A percentile compares a stretch with the other conserved stretches of the same genome.
Evolutionary conservation across 768 basidiomycete genomes (phyloP).

Genomic region (Xerocomus potaroensis): DNA sequence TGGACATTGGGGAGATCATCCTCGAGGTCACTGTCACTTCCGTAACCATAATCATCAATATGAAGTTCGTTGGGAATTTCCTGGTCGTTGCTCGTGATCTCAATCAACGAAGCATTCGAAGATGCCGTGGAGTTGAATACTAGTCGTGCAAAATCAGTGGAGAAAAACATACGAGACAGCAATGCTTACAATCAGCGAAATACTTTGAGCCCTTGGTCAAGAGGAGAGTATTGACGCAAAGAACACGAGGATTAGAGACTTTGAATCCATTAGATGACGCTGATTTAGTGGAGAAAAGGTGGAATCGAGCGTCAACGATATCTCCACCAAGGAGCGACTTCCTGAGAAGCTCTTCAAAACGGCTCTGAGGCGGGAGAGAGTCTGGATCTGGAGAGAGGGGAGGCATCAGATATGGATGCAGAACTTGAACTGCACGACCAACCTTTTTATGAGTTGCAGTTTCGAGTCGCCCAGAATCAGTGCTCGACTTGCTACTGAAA

Average conservation of each 20-base stretch:
- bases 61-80: neutral
- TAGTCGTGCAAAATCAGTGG: neutral
- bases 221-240: neutral
- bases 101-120: no score
- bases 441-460: neutral
- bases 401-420: neutral
- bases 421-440: neutral
- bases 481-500: no score
- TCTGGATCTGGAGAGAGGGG: neutral
- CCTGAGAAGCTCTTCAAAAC: neutral
- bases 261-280: neutral
- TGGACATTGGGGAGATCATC: neutral
- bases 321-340: neutral
- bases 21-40: neutral
- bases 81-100: neutral
- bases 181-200: neutral
- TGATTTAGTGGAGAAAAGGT: neutral
- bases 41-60: neutral
- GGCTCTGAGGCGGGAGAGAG: neutral
- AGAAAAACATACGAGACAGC: no score
- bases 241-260: neutral
- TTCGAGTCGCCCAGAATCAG: no score
- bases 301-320: neutral
- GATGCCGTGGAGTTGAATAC: neutral
- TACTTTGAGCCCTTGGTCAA: neutral